Evolutionary conservation across 805 yeast genomes (phyloP).

Genomic region (Grigorovia humatica): DNA sequence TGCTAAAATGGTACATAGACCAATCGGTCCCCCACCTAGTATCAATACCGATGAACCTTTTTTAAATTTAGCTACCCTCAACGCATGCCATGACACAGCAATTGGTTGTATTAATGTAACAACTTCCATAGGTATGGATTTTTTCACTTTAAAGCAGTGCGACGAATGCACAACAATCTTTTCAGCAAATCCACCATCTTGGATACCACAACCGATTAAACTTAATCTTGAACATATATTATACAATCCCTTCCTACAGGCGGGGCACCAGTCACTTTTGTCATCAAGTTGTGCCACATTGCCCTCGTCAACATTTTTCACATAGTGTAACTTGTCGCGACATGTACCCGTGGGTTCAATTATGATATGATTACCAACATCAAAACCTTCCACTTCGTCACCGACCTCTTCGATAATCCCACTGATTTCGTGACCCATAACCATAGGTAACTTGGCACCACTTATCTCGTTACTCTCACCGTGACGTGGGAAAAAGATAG

Average conservation of each 20-base stretch:
- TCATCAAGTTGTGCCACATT: slow-evolving; percentile 34
- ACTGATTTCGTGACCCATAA: slow-evolving; percentile 47
- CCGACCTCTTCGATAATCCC: slow-evolving; percentile 41
- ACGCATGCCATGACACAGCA: slow-evolving; percentile 51
- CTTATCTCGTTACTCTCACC: slow-evolving; percentile 30
- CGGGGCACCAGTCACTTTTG: slow-evolving; percentile 32
- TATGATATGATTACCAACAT: slow-evolving; percentile 49
- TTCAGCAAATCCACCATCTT: slow-evolving; percentile 48
- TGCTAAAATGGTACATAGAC: slow-evolving; percentile 47
- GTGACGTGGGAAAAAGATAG: slow-evolving; percentile 42
- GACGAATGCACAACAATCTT: slow-evolving; percentile 33
- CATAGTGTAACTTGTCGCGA: slow-evolving; percentile 34
- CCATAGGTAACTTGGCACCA: slow-evolving; percentile 33
- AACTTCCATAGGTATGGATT: slow-evolving; percentile 38
- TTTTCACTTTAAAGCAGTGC: slow-evolving; percentile 34
- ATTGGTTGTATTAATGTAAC: slow-evolving; percentile 52
- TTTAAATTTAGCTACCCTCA: slow-evolving; percentile 35
- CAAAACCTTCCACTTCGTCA: slow-evolving; percentile 32
- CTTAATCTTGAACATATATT: slow-evolving; percentile 43
- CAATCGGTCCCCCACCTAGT: slow-evolving; percentile 56
- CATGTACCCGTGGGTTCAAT: slow-evolving; percentile 57
- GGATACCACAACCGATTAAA: slow-evolving; percentile 46
- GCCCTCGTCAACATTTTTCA: slow-evolving; percentile 38
- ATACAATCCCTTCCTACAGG: slow-evolving; percentile 41
- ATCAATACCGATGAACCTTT: slow-evolving; percentile 40